These are phyloP conservation scores for Schizosaccharomyces lindneri DNA, from an alignment of 805 yeast species.

Conservation along the genomic window DNA sequence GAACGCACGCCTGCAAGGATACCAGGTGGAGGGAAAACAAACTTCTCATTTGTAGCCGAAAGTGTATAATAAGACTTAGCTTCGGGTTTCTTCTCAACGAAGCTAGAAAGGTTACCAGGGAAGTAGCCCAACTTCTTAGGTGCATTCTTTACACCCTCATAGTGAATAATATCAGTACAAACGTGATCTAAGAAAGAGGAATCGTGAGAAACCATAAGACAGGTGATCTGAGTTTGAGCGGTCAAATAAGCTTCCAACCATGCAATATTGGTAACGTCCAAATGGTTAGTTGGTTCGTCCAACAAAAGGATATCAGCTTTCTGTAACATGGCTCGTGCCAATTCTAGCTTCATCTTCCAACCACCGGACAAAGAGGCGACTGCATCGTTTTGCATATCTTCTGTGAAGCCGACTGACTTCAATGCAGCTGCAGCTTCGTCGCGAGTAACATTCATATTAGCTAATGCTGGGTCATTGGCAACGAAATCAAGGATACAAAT, in stretches of 20 bases:
- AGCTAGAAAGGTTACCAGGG: conserved; percentile 83
- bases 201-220: conserved; percentile 91
- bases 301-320: conserved; percentile 81
- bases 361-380: conserved; percentile 95
- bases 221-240: conserved; percentile 66
- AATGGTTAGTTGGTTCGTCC: conserved; percentile 96
- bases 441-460: conserved; percentile 23
- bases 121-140: conserved; percentile 82
- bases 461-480: conserved; percentile 66
- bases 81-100: conserved; percentile 80
- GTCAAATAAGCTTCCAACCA: conserved; percentile 81
- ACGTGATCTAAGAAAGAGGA: conserved; percentile 87
- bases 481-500: conserved; percentile 71
- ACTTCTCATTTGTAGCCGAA: conserved; percentile 75
- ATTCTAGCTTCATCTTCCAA: conserved; percentile 96
- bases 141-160: conserved; percentile 23
- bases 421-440: conserved; percentile 57
- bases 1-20: conserved; percentile 92
- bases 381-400: conserved; percentile 64
- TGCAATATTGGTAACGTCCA: conserved; percentile 78
- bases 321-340: conserved; percentile 97
- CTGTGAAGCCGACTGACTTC: conserved; percentile 71
- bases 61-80: conserved; percentile 88
- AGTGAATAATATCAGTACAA: conserved; percentile 89
- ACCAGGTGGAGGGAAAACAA: conserved; percentile 98